These are phyloP conservation scores for Candolleomyces eurysporus DNA, from an alignment of 768 basidiomycete species.

Conservation along the genomic window DNA sequence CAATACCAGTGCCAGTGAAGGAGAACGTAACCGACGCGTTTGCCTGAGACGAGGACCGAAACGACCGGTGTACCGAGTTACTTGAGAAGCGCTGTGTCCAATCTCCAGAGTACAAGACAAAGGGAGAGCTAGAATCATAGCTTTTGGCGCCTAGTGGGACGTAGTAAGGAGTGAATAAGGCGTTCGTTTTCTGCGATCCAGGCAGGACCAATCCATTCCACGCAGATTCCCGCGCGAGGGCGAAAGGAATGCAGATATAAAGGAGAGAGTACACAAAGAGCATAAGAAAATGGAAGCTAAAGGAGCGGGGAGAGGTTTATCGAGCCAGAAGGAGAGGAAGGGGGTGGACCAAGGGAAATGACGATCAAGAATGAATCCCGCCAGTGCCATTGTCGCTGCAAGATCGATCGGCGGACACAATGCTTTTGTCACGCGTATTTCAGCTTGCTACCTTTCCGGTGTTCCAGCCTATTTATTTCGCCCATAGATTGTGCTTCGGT, in stretches of 20 bases:
- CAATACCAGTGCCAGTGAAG: slow-evolving; percentile 73
- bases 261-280: slow-evolving; percentile 9
- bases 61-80: slow-evolving; percentile 47
- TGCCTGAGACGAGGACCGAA: slow-evolving; percentile 47
- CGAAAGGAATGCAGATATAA: slow-evolving; percentile 12
- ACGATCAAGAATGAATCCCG: too few species aligned
- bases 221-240: slow-evolving; percentile 40
- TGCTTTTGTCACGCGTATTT: too few species aligned
- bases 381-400: too few species aligned
- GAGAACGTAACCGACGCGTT: slow-evolving; percentile 53
- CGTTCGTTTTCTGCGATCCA: slow-evolving; percentile 40
- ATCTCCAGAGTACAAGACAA: slow-evolving; percentile 58
- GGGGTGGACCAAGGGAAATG: too few species aligned
- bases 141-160: slow-evolving; percentile 70
- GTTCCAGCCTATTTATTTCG: too few species aligned
- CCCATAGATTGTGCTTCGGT: too few species aligned
- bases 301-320: not conserved
- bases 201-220: slow-evolving; percentile 69
- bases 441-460: too few species aligned
- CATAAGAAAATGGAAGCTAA: not conserved
- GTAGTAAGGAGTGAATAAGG: slow-evolving; percentile 65
- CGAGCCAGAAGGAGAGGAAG: not conserved
- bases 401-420: too few species aligned
- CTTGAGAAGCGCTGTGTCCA: slow-evolving; percentile 58
- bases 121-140: slow-evolving; percentile 67